Conservation (phyloP, 2,329 filamentous ascomycete genomes). For the Colletotrichum echinochloae region DNA sequence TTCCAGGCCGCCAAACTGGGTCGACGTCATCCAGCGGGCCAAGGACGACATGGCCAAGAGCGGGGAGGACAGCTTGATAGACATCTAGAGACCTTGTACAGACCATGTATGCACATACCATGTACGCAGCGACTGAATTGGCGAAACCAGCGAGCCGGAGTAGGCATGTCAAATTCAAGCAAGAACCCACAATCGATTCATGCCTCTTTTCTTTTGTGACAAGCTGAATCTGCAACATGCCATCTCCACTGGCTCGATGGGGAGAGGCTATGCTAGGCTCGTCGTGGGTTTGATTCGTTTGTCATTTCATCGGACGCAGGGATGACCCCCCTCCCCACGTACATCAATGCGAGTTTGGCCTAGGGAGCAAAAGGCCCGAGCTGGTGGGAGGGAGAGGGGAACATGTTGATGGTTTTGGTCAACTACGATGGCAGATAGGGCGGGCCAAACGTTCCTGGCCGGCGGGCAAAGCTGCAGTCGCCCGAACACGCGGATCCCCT, state of each 20-base stretch:
- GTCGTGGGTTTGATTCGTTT: neutral
- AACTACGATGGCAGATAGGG: neutral
- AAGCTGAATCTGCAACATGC: neutral
- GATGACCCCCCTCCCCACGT: constrained; percentile 10
- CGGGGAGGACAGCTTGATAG: constrained; percentile 37
- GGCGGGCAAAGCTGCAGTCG: neutral
- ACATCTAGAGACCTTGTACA: constrained; percentile 29
- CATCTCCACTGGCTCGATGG: neutral
- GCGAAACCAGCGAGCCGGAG: neutral
- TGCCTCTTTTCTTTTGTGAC: constrained; percentile 1
- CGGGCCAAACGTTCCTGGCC: neutral
- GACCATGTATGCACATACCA: neutral
- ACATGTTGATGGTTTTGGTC: neutral
- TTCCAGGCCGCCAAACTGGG: constrained; percentile 55
- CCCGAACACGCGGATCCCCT: neutral
- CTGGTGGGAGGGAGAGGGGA: neutral
- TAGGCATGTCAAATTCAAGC: neutral
- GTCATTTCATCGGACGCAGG: neutral
- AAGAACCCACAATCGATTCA: neutral
- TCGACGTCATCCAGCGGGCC: constrained; percentile 57
- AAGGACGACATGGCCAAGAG: constrained; percentile 42
- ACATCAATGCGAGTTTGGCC: constrained; percentile 25
- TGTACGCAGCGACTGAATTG: neutral
- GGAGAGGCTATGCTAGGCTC: neutral
- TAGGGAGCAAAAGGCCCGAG: neutral